These are phyloP conservation scores for Diplosphaera chodatii DNA, from an alignment of 139 green algal genomes.

Conservation along the genomic window DNA sequence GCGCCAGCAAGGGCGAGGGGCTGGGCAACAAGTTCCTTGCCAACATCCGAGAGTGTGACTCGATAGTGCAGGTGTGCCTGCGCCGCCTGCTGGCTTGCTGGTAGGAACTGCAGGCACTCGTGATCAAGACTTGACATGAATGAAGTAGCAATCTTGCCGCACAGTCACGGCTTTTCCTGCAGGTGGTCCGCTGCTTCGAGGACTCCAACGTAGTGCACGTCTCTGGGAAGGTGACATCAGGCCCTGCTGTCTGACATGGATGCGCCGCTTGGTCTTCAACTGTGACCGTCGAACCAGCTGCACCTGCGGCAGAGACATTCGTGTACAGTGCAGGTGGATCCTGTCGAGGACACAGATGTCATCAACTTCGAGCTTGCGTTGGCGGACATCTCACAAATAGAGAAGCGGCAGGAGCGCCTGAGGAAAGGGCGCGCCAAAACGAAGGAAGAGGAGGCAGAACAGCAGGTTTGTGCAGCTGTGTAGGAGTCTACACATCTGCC, in stretches of 20 bases:
- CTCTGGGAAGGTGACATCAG: constrained; percentile 71
- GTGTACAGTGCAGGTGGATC: constrained; percentile 25
- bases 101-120: no score
- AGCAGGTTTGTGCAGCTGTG: no score
- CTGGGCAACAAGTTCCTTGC: constrained; percentile 98
- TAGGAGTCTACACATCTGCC: no score
- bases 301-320: no score
- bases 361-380: constrained; percentile 98
- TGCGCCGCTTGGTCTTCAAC: no score
- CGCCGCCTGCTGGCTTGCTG: no score
- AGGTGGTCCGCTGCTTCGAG: constrained; percentile 97
- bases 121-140: no score
- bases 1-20: constrained; percentile 82
- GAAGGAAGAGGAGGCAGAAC: constrained; percentile 60
- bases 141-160: no score
- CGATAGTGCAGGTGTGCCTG: constrained; percentile 84
- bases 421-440: constrained; percentile 68
- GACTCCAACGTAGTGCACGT: constrained; percentile 94
- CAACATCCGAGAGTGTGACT: constrained; percentile 93
- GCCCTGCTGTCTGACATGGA: no score
- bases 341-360: constrained; percentile 66
- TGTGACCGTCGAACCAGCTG: no score
- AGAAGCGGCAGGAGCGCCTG: constrained; percentile 79
- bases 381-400: constrained; percentile 81
- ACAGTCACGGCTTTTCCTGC: no score